Evolutionary conservation across 1,284 basidiomycete genomes (phyloP).

Genomic region (Earliella scabrosa): DNA sequence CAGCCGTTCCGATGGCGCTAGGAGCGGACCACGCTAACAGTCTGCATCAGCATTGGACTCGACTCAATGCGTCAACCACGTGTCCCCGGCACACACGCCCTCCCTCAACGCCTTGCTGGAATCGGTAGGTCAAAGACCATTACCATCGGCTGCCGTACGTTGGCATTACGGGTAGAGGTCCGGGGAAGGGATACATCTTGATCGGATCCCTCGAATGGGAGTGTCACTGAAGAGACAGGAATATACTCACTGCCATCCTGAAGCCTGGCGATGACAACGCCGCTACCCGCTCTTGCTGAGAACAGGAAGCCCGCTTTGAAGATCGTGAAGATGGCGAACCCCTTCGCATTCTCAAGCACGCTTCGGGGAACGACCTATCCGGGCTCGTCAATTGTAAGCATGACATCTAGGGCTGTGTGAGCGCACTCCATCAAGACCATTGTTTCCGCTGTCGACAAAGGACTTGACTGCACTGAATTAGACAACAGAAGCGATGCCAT

Average conservation of each 20-base stretch:
- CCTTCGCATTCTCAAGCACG: slow-evolving; percentile 77
- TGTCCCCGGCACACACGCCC: no score
- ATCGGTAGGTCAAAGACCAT: no score
- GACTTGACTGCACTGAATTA: slow-evolving; percentile 58
- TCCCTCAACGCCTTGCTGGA: no score
- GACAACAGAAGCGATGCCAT: slow-evolving; percentile 1
- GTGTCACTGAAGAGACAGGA: no score
- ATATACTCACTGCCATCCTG: slow-evolving; percentile 86
- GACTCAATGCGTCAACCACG: no score
- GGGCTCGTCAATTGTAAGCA: not conserved
- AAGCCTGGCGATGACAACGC: slow-evolving; percentile 89
- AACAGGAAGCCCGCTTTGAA: slow-evolving; percentile 82
- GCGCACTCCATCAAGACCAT: slow-evolving; percentile 70
- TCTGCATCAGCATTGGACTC: slow-evolving; percentile 5
- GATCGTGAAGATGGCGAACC: slow-evolving; percentile 84
- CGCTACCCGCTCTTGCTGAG: slow-evolving; percentile 84
- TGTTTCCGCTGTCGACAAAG: slow-evolving; percentile 73
- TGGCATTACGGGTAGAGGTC: no score
- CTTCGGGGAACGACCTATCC: slow-evolving; percentile 63
- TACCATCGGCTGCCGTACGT: no score
- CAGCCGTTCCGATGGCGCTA: slow-evolving; percentile 94
- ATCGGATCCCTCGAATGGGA: no score
- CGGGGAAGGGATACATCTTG: no score
- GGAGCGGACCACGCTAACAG: slow-evolving; percentile 88
- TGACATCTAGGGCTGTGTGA: not conserved